These are phyloP conservation scores for Leishmania tarentolae DNA, from an alignment of 208 protist genomes.

Conservation along the genomic window DNA sequence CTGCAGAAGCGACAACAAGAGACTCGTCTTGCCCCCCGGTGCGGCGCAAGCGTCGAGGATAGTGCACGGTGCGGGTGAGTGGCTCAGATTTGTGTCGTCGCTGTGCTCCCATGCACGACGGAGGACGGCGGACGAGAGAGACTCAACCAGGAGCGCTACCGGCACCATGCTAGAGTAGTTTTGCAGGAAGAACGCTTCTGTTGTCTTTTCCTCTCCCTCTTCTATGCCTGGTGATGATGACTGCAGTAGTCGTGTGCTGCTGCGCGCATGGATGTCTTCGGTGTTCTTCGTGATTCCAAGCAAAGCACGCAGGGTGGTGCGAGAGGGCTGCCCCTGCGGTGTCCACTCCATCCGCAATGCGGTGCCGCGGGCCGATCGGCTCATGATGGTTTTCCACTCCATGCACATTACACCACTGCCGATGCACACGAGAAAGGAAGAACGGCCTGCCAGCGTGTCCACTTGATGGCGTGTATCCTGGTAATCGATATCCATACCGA, in stretches of 20 bases:
- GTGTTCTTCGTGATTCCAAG: slow-evolving; percentile 7
- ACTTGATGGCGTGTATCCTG: neutral
- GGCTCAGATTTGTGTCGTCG: slow-evolving; percentile 5
- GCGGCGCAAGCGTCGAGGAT: slow-evolving; percentile 94
- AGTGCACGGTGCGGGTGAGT: neutral
- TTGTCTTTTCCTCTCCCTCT: slow-evolving; percentile 1
- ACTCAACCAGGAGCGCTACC: slow-evolving; percentile 59
- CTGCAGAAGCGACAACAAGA: slow-evolving; percentile 64
- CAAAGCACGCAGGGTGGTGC: slow-evolving; percentile 19
- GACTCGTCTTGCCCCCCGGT: slow-evolving; percentile 93
- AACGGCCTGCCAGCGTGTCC: neutral
- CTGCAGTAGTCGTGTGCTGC: neutral
- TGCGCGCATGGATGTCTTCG: neutral
- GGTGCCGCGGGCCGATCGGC: slow-evolving; percentile 18
- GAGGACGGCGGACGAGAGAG: slow-evolving; percentile 14
- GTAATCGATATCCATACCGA: neutral
- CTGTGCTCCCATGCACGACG: neutral
- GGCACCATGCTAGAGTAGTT: slow-evolving; percentile 85
- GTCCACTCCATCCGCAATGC: slow-evolving; percentile 45
- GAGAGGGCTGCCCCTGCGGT: slow-evolving; percentile 45
- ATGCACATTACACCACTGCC: slow-evolving; percentile 35
- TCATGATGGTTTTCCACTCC: slow-evolving; percentile 38
- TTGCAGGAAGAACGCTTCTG: slow-evolving; percentile 59
- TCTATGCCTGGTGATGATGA: neutral
- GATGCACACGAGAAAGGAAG: slow-evolving; percentile 34